Evolutionary conservation across 345 rosid genomes (phyloP).

Genomic region (Boechera stricta): DNA sequence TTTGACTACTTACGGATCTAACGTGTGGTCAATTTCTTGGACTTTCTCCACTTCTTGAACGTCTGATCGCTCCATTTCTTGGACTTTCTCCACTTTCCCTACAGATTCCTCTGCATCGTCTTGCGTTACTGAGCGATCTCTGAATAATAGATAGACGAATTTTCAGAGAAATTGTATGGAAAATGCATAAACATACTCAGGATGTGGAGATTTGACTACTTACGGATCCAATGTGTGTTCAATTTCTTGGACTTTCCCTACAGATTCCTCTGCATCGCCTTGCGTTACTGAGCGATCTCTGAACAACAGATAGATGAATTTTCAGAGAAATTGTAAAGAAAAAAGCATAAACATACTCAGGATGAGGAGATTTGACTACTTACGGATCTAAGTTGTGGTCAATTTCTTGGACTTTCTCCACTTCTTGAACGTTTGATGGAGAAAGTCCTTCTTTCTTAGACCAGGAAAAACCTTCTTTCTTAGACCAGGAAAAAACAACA

Average conservation of each 20-base stretch:
- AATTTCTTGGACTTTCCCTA: too few relatives aligned
- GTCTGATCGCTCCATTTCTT: too few relatives aligned
- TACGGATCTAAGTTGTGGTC: neutral
- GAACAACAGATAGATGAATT: too few relatives aligned
- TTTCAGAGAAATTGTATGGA: neutral
- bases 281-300: too few relatives aligned
- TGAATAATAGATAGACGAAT: neutral
- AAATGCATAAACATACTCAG: too few relatives aligned
- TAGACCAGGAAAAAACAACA: neutral
- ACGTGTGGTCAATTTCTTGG: too few relatives aligned
- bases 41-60: too few relatives aligned
- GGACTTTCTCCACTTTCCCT: neutral
- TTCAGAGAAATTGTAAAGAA: too few relatives aligned
- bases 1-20: too few relatives aligned
- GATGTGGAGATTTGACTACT: too few relatives aligned
- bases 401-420: neutral
- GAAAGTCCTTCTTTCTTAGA: neutral
- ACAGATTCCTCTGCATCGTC: neutral
- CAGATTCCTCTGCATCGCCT: too few relatives aligned
- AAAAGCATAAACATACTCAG: neutral
- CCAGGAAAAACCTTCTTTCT: neutral
- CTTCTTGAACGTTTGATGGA: slow-evolving; percentile 1
- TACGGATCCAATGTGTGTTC: too few relatives aligned
- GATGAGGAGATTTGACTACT: neutral
- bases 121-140: neutral